Evolutionary conservation across 2,329 filamentous ascomycete genomes (phyloP), one percentile per base, ranked within the genome.

Genomic region (Aspergillus ibericus): DNA sequence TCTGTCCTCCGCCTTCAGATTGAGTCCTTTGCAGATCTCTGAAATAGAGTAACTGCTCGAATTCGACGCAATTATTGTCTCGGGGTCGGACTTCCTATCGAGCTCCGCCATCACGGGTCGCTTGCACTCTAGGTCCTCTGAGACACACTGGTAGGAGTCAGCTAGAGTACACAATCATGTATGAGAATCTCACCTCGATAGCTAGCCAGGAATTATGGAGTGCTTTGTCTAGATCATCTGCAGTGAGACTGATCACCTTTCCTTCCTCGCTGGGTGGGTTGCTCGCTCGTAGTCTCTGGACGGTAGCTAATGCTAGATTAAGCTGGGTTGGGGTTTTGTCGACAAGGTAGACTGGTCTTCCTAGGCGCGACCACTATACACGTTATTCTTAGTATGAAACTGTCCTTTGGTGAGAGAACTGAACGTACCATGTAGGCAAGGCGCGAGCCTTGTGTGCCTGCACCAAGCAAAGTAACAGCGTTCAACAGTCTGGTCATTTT

Each of bases 21-120:
- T 60, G 20, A 81, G 54, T 0, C 69, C 70, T 1, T 76, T 66
- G 0, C 80, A 59, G n/a, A 81, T 79, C 51, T 81, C 78, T 0
- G 69, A 68, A 18, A 77, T 79, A 6, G 74, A 73, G 60, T 79
- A 80, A 52, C 78, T 81, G 58, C 78, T 80, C 0, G 80, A 81
- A 53, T 82, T 82, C 0, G 78, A 80, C 0, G 77, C 79, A 46
- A 82, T 74, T 5, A 81, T 76, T 0, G 74, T 74, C 0, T 74
- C 69, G 0, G 66, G 57, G 0, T 68, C 63, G 0, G 78, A 72
- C 1, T 76, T 48, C 1, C 68, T 57, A 60, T 81, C 80, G 2
- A 82, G 66, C 20, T 80, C 64, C 0, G 59, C 44, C 22, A 82
- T 73, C 4, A 79, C 67, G 2, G 69, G 63, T 47, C 67, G 72